phyloP scores from a whole-genome alignment of 2,329 filamentous ascomycete genomes.

The Fusarium sp. region DNA sequence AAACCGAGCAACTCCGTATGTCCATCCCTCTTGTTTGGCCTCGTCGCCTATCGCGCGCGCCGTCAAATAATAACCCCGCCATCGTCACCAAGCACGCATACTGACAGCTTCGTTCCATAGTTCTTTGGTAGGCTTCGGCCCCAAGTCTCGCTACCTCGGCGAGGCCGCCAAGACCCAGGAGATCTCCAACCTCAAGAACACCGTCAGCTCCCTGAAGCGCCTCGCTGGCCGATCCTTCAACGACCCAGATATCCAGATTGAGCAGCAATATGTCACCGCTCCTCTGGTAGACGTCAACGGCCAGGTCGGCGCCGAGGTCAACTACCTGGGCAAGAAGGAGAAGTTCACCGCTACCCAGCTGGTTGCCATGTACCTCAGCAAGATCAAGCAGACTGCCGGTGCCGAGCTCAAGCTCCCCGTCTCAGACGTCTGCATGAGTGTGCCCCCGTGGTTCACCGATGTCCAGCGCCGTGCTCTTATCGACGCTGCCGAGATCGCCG shows the following conservation, averaged over 20 bases:
- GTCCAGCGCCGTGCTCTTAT: slow-evolving; percentile 87
- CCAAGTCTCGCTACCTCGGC: slow-evolving; percentile 92
- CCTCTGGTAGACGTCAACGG: slow-evolving; percentile 89
- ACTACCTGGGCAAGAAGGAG: slow-evolving; percentile 93
- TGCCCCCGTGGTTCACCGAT: slow-evolving; percentile 97
- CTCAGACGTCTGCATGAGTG: slow-evolving; percentile 91
- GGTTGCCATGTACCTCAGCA: slow-evolving; percentile 93
- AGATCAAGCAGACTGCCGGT: slow-evolving; percentile 88
- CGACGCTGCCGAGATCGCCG: slow-evolving; percentile 92
- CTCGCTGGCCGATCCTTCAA: slow-evolving; percentile 85
- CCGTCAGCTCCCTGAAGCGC: slow-evolving; percentile 90
- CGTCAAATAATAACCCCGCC: slow-evolving; percentile 17
- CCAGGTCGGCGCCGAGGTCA: slow-evolving; percentile 93
- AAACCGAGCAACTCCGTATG: slow-evolving; percentile 97
- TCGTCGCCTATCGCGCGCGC: slow-evolving; percentile 12
- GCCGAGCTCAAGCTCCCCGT: slow-evolving; percentile 91
- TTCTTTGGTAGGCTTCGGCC: slow-evolving; percentile 92
- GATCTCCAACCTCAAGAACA: slow-evolving; percentile 99
- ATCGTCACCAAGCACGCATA: slow-evolving; percentile 30
- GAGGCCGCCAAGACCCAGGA: slow-evolving; percentile 98
- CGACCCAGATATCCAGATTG: slow-evolving; percentile 92
- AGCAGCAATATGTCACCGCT: slow-evolving; percentile 90
- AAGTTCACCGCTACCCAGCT: slow-evolving; percentile 95
- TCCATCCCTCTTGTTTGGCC: slow-evolving; percentile 43
- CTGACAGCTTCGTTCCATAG: slow-evolving; percentile 56